Base-by-base conservation (phyloP, 2,329 filamentous ascomycete species). In the Aspergillus pseudotamarii region DNA sequence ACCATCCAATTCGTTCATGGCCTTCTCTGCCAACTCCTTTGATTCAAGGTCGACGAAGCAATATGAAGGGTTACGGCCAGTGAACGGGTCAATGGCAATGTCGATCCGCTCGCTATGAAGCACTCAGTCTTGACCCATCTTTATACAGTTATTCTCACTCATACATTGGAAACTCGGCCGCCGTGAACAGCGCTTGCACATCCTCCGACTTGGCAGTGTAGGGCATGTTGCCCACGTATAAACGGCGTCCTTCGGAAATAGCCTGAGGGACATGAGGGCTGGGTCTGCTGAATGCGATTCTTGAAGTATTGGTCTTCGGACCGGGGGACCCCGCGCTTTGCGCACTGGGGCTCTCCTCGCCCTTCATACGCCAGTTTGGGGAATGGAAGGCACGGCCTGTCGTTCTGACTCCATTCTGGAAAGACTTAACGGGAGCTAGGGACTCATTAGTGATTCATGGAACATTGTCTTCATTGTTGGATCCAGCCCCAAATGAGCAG, bases 31-130 rank as follows among this genome's bases (percentile, higher is more conserved):
- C 34, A 86, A 80, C 32, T 86, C 85, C 53, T 82, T 82, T 54
- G 81, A 83, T 53, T 76, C 75, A 62, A 92, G 86, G 70, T 92
- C 89, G 53, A 92, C 86, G 69, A 93, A 92, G 79, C 89, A 92
- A 78, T 91, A 92, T 43, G 88, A 89, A 0, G 89, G 89, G 73
- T 92, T 92, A 51, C 89, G 83, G 46, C 84, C 86, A 34, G 85
- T 89, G 74, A 90, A 86, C 1, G 88, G 85, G 70, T 92, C 89
- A 59, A 90, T 83, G 0, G 88, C 88, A 69, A 92, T 89, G 73
- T 90, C 87, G 66, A 92, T 85, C 54, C 86, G 85, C 67, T 85
- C 82, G 66, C 81, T 83, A 71, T 68, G 67, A 68, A 71, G 61
- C 53, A 68, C 62, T 71, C 63, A 73, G 71, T 66, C 51, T 62